Evolutionary conservation across 352 stramenopile genomes (phyloP).

Genomic region (Phytopythium litorale): DNA sequence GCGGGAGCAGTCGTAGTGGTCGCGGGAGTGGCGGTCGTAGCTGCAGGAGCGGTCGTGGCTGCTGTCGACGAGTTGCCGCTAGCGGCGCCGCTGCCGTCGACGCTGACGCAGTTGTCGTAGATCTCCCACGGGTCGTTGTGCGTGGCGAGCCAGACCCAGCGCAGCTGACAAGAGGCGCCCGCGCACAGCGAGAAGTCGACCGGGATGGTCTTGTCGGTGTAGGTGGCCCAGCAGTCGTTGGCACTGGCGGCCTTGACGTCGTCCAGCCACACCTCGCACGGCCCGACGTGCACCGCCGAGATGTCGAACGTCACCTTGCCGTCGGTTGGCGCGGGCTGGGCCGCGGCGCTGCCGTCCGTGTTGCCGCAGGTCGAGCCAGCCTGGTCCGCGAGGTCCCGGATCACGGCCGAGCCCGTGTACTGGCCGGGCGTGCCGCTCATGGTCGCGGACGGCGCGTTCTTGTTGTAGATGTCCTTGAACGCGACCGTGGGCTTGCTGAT

Average conservation of each 20-base stretch:
- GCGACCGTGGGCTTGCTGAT: conserved; percentile 16
- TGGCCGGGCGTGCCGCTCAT: conserved; percentile 21
- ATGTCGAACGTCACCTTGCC: conserved; percentile 22
- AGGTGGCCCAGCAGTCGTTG: conserved; percentile 29
- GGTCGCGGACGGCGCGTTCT: conserved; percentile 18
- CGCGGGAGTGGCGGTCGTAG: background rate
- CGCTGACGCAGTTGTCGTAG: conserved; percentile 38
- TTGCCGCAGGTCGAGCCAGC: conserved; percentile 33
- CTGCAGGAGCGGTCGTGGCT: conserved; percentile 5
- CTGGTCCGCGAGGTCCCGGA: conserved; percentile 21
- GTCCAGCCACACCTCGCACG: conserved; percentile 47
- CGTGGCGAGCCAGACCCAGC: conserved; percentile 43
- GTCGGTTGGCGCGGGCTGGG: conserved; percentile 19
- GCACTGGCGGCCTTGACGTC: conserved; percentile 24
- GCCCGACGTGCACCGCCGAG: conserved; percentile 29
- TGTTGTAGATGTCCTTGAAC: conserved; percentile 28
- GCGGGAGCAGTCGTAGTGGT: conserved; percentile 5
- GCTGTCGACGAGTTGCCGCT: conserved; percentile 5
- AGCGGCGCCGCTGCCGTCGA: conserved; percentile 7
- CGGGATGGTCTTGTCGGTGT: conserved; percentile 20
- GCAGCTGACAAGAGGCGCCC: conserved; percentile 23
- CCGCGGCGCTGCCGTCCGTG: conserved; percentile 21
- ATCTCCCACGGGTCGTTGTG: conserved; percentile 43
- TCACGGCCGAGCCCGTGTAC: conserved; percentile 26
- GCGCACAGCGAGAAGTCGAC: conserved; percentile 35